phyloP scores from a whole-genome alignment of 495 filamentous ascomycete genomes.

The Melanomma pulvis-pyrius region DNA sequence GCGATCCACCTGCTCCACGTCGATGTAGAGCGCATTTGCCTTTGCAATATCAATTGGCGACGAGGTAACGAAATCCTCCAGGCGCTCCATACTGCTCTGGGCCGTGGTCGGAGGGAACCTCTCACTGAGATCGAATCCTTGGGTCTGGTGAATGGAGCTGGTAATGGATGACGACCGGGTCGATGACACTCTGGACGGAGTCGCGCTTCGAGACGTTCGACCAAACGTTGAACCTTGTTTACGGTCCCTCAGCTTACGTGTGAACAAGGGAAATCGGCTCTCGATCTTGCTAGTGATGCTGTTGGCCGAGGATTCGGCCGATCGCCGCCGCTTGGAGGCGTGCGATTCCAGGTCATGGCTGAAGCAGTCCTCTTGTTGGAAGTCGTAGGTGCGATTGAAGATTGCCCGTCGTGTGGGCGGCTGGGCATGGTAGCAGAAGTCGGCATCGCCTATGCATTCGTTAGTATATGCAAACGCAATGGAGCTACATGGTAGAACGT shows the following conservation, averaged over 20 bases:
- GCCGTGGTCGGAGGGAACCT: constrained; percentile 64
- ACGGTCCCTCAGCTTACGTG: constrained; percentile 62
- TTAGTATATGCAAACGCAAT: constrained; percentile 7
- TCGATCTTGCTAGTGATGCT: constrained; percentile 68
- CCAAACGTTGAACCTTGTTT: constrained; percentile 54
- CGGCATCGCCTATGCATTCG: constrained; percentile 21
- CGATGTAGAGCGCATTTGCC: constrained; percentile 40
- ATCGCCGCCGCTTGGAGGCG: constrained; percentile 64
- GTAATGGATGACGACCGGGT: constrained; percentile 71
- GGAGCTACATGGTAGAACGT: constrained; percentile 18
- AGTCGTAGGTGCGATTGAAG: constrained; percentile 27
- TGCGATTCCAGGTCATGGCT: constrained; percentile 60
- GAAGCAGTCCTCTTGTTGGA: constrained; percentile 42
- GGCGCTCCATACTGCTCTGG: constrained; percentile 66
- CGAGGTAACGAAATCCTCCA: constrained; percentile 38
- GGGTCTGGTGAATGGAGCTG: constrained; percentile 54
- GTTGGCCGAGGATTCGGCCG: constrained; percentile 64
- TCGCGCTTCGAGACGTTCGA: constrained; percentile 44
- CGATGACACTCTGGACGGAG: constrained; percentile 59
- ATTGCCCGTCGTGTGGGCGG: constrained; percentile 13
- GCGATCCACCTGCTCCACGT: constrained; percentile 41
- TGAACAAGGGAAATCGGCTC: constrained; percentile 72
- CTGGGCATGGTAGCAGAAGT: constrained; percentile 18
- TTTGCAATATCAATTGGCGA: constrained; percentile 62
- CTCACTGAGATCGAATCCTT: constrained; percentile 40